These are phyloP conservation scores for Ophiocordyceps australis DNA, from an alignment of 2,329 filamentous ascomycete species.

Conservation along the genomic window DNA sequence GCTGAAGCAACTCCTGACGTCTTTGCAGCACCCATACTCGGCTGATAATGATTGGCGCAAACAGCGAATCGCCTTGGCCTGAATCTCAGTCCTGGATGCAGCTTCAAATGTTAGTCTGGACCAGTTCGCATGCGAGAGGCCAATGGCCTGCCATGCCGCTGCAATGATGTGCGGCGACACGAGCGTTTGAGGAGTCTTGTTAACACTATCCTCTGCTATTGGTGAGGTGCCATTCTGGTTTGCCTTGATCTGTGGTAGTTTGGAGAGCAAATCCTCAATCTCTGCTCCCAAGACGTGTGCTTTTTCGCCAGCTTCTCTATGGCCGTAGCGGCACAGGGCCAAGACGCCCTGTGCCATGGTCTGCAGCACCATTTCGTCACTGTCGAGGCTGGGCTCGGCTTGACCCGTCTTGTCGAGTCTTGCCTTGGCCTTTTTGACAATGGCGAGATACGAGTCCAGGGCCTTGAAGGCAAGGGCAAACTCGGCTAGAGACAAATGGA, in stretches of 20 bases:
- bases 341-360: constrained; percentile 68
- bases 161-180: constrained; percentile 46
- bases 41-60: constrained; percentile 56
- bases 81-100: constrained; percentile 50
- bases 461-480: constrained; percentile 85
- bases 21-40: constrained; percentile 44
- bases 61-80: constrained; percentile 58
- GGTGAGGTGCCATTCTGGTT: constrained; percentile 9
- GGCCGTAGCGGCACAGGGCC: constrained; percentile 69
- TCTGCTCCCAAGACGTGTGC: constrained; percentile 52
- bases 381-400: constrained; percentile 53
- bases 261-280: constrained; percentile 59
- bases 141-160: constrained; percentile 66
- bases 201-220: constrained; percentile 10
- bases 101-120: constrained; percentile 66
- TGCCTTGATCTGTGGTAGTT: constrained; percentile 21
- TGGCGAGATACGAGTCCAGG: constrained; percentile 80
- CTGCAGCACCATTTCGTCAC: constrained; percentile 56
- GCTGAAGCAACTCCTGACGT: constrained; percentile 63
- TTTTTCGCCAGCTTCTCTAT: constrained; percentile 56
- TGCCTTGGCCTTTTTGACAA: constrained; percentile 71
- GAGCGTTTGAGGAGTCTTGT: constrained; percentile 16
- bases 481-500: constrained; percentile 75
- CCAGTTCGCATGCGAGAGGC: constrained; percentile 75
- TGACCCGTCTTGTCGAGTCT: constrained; percentile 65